Percentiles rank a stretch among this genome's conserved stretches.
phyloP scores from a whole-genome alignment of 2,329 filamentous ascomycete genomes.

The Trichoderma asperellum region DNA sequence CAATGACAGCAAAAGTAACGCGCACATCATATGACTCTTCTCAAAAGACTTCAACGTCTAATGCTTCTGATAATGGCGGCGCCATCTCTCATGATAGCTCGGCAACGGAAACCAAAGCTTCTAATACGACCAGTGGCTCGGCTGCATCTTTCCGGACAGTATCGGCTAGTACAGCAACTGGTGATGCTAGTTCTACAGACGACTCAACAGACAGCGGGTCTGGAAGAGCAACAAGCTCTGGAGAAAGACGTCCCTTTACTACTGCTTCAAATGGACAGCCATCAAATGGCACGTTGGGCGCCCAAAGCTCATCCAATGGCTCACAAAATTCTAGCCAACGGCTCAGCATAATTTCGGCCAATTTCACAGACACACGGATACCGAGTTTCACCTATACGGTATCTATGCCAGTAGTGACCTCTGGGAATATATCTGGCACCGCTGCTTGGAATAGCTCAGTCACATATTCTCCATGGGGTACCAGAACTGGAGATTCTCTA shows the following conservation, averaged over 20 bases:
- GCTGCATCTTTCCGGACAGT: neutral
- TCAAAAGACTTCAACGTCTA: neutral
- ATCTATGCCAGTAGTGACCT: constrained; percentile 5
- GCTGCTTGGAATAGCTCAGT: constrained; percentile 25
- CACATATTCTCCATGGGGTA: neutral
- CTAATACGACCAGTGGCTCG: neutral
- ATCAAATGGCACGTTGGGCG: neutral
- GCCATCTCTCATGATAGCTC: neutral
- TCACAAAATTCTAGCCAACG: neutral
- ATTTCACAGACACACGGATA: neutral
- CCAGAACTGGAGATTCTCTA: neutral
- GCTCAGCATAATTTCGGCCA: neutral
- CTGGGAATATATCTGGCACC: neutral
- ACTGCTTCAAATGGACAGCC: neutral
- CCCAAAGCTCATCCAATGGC: neutral
- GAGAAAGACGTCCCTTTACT: neutral
- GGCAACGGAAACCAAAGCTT: neutral
- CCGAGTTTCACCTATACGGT: neutral
- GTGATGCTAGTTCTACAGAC: neutral
- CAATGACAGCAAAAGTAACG: constrained; percentile 21
- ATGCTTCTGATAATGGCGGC: neutral
- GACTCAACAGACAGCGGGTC: neutral
- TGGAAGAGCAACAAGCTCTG: neutral
- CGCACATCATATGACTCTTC: constrained; percentile 6
- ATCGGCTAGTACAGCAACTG: neutral